Conservation (phyloP, 345 rosid species). For the Eucalyptus polybractea region DNA sequence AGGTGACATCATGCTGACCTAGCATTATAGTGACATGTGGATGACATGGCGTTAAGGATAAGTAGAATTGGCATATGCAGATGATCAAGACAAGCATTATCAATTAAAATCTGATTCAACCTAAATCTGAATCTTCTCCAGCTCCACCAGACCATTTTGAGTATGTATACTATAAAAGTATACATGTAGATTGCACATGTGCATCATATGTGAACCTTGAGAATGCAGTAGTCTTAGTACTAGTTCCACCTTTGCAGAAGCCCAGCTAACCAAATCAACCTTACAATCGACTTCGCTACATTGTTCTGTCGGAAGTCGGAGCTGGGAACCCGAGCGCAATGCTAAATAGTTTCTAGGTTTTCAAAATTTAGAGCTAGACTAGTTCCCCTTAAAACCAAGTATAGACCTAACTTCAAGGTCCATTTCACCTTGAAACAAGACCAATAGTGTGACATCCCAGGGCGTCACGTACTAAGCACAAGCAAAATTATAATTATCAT, state of each 20-base stretch:
- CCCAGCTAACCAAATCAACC: background rate
- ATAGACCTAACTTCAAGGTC: background rate
- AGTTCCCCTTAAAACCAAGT: background rate
- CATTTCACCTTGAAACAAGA: background rate
- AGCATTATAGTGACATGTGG: too few species aligned
- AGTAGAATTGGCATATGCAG: background rate
- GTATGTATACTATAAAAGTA: too few species aligned
- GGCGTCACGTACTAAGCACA: too few species aligned
- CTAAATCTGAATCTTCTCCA: background rate
- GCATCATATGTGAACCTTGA: background rate
- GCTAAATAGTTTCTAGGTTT: background rate
- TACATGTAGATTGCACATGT: too few species aligned
- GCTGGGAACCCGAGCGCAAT: background rate
- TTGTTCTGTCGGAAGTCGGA: background rate
- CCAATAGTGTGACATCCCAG: background rate
- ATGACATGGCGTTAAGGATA: background rate
- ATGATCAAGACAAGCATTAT: background rate
- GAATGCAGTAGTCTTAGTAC: background rate
- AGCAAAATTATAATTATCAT: too few species aligned
- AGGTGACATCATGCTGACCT: background rate
- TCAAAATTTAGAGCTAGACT: background rate
- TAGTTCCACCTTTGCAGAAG: too few species aligned
- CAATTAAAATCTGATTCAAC: background rate
- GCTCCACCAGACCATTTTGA: too few species aligned
- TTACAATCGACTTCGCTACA: background rate